These are phyloP conservation scores for Tolypocladium tundrense DNA, from an alignment of 2,329 filamentous ascomycete species.

Conservation along the genomic window DNA sequence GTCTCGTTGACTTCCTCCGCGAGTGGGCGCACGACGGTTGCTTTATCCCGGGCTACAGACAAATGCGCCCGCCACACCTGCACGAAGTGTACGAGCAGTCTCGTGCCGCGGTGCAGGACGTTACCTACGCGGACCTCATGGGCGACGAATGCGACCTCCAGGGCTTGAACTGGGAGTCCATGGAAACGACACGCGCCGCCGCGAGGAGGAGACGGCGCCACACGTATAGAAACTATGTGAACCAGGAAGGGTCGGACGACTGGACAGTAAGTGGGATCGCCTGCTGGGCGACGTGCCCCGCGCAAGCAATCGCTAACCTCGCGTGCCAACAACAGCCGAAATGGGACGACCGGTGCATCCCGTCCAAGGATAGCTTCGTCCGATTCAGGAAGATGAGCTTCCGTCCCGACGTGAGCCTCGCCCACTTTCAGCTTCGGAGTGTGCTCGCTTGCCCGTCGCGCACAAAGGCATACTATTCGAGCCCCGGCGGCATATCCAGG, in stretches of 20 bases:
- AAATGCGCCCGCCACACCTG: slow-evolving; percentile 13
- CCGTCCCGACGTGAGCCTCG: slow-evolving; percentile 39
- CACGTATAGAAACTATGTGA: slow-evolving; percentile 50
- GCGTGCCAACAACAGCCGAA: not conserved
- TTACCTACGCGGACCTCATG: slow-evolving; percentile 35
- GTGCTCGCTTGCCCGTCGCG: slow-evolving; percentile 47
- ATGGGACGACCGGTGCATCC: slow-evolving; percentile 16
- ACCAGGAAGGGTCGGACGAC: slow-evolving; percentile 34
- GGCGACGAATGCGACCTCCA: slow-evolving; percentile 49
- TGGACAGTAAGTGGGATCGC: slow-evolving; percentile 32
- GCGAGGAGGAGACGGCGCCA: slow-evolving; percentile 36
- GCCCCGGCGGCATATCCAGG: slow-evolving; percentile 35
- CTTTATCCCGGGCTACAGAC: slow-evolving; percentile 12
- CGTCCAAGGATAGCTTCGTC: slow-evolving; percentile 40
- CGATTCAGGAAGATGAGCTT: slow-evolving; percentile 48
- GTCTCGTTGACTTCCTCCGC: slow-evolving; percentile 38
- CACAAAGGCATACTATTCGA: slow-evolving; percentile 47
- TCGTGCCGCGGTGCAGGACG: slow-evolving; percentile 8
- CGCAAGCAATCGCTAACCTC: not conserved
- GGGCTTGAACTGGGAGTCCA: slow-evolving; percentile 44
- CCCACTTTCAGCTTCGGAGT: slow-evolving; percentile 59
- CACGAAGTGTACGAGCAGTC: slow-evolving; percentile 22
- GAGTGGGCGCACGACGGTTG: slow-evolving; percentile 32
- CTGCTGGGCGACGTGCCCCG: not conserved
- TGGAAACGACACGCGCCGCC: slow-evolving; percentile 38